These are phyloP conservation scores for Penicillium sp. DNA, from an alignment of 2,329 filamentous ascomycete species.

Conservation along the genomic window DNA sequence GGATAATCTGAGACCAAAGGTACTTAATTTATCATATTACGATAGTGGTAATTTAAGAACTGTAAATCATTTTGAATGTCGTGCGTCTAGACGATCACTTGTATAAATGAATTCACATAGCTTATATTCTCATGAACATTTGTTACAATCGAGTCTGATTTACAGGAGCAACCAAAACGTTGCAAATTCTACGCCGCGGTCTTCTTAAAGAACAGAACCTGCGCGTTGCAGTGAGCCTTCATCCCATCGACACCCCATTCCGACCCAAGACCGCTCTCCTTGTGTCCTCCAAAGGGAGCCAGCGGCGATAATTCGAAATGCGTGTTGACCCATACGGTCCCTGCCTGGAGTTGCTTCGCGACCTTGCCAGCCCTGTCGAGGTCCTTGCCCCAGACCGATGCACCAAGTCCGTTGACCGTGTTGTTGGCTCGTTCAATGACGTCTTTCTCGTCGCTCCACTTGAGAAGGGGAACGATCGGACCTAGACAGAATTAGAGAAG, in stretches of 20 bases:
- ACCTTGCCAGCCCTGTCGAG: neutral
- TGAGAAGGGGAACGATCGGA: neutral
- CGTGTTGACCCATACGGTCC: neutral
- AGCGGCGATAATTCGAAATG: neutral
- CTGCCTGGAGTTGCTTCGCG: neutral
- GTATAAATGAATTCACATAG: too few relatives aligned
- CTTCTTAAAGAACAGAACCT: neutral
- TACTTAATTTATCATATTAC: too few relatives aligned
- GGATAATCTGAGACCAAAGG: too few relatives aligned
- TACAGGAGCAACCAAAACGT: too few relatives aligned
- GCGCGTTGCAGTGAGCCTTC: neutral
- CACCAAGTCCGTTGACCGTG: neutral
- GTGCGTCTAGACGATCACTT: too few relatives aligned
- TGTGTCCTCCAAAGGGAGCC: neutral
- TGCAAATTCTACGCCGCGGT: too few relatives aligned
- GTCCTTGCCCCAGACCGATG: neutral
- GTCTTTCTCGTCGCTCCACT: neutral
- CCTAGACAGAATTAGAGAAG: neutral
- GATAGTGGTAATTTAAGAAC: too few relatives aligned
- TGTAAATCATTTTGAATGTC: too few relatives aligned
- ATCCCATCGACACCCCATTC: neutral
- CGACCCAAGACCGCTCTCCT: neutral
- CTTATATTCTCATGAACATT: too few relatives aligned
- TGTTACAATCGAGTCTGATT: too few relatives aligned
- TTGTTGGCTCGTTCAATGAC: neutral